A percentile compares a stretch with the other conserved stretches of the same genome.
These are phyloP conservation scores for Sicyos baderoa DNA, from an alignment of 306 rosid species.

Conservation along the genomic window DNA sequence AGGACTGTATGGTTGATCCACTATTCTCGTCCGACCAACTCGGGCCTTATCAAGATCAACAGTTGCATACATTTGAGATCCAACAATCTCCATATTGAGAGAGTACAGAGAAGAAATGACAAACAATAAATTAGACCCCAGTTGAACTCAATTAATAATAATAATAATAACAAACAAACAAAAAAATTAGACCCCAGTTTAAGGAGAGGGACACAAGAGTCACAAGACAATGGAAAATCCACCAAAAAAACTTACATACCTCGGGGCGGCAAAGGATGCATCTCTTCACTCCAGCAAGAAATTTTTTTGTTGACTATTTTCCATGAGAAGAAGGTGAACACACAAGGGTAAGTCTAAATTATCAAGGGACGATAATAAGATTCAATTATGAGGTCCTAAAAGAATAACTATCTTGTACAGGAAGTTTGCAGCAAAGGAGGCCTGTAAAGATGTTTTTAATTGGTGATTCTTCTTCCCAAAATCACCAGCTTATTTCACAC, in stretches of 20 bases:
- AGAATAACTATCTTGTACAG: not conserved
- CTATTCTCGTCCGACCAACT: conserved; percentile 40
- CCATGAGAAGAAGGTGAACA: not conserved
- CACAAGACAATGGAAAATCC: not conserved
- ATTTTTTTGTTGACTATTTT: conserved; percentile 35
- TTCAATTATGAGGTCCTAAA: not conserved
- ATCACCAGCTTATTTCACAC: not conserved
- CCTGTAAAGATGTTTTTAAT: not conserved
- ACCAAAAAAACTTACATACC: conserved; percentile 32
- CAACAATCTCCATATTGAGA: conserved; percentile 41
- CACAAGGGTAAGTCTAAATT: not conserved
- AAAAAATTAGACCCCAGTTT: not conserved
- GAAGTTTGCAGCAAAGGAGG: not conserved
- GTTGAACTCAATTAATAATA: too few relatives aligned
- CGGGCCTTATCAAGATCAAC: conserved; percentile 71
- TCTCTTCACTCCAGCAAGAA: conserved; percentile 50
- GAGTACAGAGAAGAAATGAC: not conserved
- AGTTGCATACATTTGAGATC: conserved; percentile 63
- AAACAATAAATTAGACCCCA: not conserved
- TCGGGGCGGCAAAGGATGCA: conserved; percentile 46
- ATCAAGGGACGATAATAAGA: not conserved
- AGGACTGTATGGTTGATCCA: conserved; percentile 32
- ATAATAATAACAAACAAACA: too few relatives aligned
- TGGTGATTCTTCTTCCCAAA: not conserved
- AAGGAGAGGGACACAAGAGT: not conserved